Evolutionary conservation across 805 yeast species (phyloP).

Genomic region (Metschnikowia lachancei): DNA sequence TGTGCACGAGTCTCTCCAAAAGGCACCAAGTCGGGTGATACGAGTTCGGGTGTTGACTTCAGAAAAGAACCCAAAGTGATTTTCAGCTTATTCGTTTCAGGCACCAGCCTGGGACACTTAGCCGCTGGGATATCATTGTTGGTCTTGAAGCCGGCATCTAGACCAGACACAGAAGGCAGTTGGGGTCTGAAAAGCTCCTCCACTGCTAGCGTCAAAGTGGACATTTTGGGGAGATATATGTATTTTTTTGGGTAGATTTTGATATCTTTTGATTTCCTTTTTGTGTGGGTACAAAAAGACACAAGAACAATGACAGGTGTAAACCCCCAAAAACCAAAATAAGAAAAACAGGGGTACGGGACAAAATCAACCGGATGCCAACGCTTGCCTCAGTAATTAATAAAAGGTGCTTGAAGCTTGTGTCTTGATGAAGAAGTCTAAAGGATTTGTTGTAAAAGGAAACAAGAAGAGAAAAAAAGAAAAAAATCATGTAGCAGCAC

Average conservation of each 20-base stretch:
- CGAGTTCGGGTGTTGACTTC: conserved; percentile 9
- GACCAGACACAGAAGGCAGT: conserved; percentile 1
- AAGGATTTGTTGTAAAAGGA: too few species aligned
- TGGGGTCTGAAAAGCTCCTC: conserved; percentile 16
- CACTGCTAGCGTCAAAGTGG: conserved; percentile 19
- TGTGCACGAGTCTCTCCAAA: not conserved
- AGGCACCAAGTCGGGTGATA: not conserved
- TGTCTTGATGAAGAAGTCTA: too few species aligned
- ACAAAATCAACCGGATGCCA: not conserved
- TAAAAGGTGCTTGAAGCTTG: too few species aligned
- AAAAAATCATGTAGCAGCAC: not conserved
- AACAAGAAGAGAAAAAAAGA: not conserved
- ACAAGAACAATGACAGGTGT: too few species aligned
- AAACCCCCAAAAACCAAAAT: too few species aligned
- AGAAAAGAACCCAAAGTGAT: not conserved
- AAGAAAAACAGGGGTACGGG: too few species aligned
- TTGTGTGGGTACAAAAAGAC: not conserved
- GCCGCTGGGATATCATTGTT: not conserved
- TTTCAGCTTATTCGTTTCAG: conserved; percentile 1
- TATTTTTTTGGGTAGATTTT: not conserved
- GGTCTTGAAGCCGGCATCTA: conserved; percentile 9
- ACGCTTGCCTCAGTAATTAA: not conserved
- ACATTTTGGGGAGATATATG: conserved; percentile 10
- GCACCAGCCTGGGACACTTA: conserved; percentile 5
- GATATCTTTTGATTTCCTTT: too few species aligned